Evolutionary conservation across 306 rosid genomes (phyloP).

Genomic region (Casuarina equisetifolia): DNA sequence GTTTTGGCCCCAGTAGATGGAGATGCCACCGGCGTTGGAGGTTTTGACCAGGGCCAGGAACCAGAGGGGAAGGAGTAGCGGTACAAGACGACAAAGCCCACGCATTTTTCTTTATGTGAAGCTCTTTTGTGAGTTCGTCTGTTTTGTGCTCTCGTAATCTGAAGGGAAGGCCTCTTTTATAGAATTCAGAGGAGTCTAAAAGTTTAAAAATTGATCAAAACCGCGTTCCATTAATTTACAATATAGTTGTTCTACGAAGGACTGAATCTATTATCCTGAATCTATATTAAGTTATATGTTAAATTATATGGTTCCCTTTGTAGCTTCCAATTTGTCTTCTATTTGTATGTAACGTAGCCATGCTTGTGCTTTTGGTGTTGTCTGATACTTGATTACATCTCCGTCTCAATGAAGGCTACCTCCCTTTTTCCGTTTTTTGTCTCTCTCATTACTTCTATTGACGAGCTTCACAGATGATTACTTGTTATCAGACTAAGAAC

Average conservation of each 20-base stretch:
- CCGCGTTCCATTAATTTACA: background rate
- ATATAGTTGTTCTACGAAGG: background rate
- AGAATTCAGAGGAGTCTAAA: background rate
- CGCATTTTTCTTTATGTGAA: slow-evolving; percentile 24
- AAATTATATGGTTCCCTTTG: no score
- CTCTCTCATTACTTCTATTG: no score
- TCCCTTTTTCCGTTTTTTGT: no score
- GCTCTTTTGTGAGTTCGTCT: background rate
- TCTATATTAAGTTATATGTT: no score
- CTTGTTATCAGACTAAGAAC: no score
- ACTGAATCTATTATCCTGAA: background rate
- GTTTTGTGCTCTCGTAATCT: background rate
- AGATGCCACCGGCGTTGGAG: slow-evolving; percentile 32
- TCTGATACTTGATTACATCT: no score
- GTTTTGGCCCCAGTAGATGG: slow-evolving; percentile 62
- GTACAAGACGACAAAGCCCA: background rate
- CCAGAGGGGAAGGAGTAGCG: slow-evolving; percentile 24
- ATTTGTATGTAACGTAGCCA: no score
- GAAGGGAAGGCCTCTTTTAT: slow-evolving; percentile 10
- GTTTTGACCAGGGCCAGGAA: slow-evolving; percentile 3
- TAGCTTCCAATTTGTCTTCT: no score
- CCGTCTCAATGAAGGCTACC: no score
- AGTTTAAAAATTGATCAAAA: background rate
- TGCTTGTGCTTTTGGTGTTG: no score
- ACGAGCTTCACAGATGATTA: no score